A percentile compares a stretch with the other conserved stretches of the same genome.
Evolutionary conservation across 2,329 filamentous ascomycete species (phyloP).

Genomic region (Trichoderma sp.): DNA sequence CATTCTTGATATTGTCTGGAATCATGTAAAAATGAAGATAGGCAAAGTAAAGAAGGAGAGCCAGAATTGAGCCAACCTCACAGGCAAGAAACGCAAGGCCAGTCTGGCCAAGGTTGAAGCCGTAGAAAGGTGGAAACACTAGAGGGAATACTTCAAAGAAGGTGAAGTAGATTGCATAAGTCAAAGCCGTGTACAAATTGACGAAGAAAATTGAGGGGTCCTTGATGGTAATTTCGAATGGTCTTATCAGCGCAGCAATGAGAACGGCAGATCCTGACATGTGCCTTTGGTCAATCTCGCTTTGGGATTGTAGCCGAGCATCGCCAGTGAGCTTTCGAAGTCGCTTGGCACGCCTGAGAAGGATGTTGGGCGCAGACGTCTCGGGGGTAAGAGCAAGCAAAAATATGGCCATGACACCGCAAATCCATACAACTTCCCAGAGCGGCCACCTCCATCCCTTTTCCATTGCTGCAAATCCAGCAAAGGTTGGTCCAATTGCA

Average conservation of each 20-base stretch:
- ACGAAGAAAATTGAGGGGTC: slow-evolving; percentile 38
- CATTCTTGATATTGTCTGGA: not conserved
- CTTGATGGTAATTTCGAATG: slow-evolving; percentile 36
- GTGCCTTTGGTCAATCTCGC: slow-evolving; percentile 29
- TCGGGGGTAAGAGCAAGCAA: slow-evolving; percentile 61
- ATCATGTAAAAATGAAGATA: slow-evolving; percentile 6
- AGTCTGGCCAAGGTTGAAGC: not conserved
- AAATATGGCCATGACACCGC: slow-evolving; percentile 52
- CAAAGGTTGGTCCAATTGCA: slow-evolving; percentile 11
- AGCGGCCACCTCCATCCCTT: slow-evolving; percentile 58
- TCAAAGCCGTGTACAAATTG: slow-evolving; percentile 45
- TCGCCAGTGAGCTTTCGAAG: slow-evolving; percentile 42
- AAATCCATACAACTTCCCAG: slow-evolving; percentile 59
- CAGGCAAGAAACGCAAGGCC: not conserved
- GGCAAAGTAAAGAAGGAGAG: not conserved
- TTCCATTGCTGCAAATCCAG: slow-evolving; percentile 48
- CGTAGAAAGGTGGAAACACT: not conserved
- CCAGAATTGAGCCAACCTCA: not conserved
- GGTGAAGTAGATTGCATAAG: slow-evolving; percentile 39
- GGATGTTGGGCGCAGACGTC: slow-evolving; percentile 55
- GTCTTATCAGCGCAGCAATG: slow-evolving; percentile 29
- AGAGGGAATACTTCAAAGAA: slow-evolving; percentile 9
- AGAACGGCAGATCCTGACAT: slow-evolving; percentile 25
- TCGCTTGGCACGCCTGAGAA: slow-evolving; percentile 56
- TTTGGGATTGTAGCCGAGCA: slow-evolving; percentile 23